Evolutionary conservation across 208 protist genomes (phyloP), one percentile per base, ranked within the genome.

Genomic region (Leishmania turanica): DNA sequence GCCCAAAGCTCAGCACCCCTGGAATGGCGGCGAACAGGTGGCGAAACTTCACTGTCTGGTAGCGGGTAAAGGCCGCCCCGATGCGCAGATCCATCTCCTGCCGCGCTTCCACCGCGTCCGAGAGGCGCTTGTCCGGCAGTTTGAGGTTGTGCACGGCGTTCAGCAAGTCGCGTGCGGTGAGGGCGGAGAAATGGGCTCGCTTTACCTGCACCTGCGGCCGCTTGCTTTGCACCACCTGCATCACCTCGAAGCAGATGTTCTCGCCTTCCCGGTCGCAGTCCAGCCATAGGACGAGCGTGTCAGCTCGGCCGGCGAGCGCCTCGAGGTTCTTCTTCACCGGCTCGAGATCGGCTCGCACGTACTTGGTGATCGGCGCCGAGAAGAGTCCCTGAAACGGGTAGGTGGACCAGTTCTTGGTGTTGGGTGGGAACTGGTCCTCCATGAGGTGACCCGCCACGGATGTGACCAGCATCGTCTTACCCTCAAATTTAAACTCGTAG

Each of bases 231-330:
- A 90, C 92, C 42, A 97, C 88, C 51, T 94, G 78, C 13, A 99
- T 84, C 42, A 99, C 97, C 90, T 99, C 98, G 83, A 99, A 99
- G 83, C 96, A 98, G 80, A 99, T 99, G 88, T 99, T 99, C 86
- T 99, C 98, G 7, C 98, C 98, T 79, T 99, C 98, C 9, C 98
- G 88, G 82, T 99, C 98, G 81, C 98, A 99, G 82, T 99, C 98
- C 17, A 99, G 92, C 93, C 96, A 99, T 66, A 99, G 88, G 27
- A 99, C 91, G n/a, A 99, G 87, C 72, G 90, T 83, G 73, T 92
- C 81, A 40, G 90, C 89, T 17, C 92, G 91, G 34, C 82, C 83
- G 3, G 91, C 92, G 42, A 97, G 87, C 9, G 71, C 56, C 82
- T 94, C 85, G 51, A 98, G 75, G 81, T 98, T 99, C 4, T 79